These are phyloP conservation scores for Cymbopogon flexuosus DNA, from an alignment of 202 grass and related monocot genomes.

Conservation along the genomic window DNA sequence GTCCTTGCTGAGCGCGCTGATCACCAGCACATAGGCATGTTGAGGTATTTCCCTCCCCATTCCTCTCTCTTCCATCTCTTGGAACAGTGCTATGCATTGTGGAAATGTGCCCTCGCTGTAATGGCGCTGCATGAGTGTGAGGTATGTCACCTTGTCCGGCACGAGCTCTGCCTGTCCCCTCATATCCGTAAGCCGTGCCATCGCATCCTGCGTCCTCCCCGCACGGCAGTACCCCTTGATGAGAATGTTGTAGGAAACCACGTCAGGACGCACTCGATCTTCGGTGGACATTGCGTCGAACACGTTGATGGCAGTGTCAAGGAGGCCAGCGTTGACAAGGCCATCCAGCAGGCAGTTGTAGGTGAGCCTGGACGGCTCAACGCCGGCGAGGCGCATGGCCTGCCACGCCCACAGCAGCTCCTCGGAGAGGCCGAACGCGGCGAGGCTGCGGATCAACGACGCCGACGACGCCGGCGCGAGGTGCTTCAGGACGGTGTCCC, in stretches of 20 bases:
- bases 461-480: slow-evolving; percentile 46
- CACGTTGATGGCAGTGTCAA: slow-evolving; percentile 70
- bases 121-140: slow-evolving; percentile 70
- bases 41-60: slow-evolving; percentile 60
- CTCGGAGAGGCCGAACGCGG: slow-evolving; percentile 56
- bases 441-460: slow-evolving; percentile 65
- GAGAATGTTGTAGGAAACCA: slow-evolving; percentile 78
- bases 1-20: slow-evolving; percentile 53
- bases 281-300: slow-evolving; percentile 66
- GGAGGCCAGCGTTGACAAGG: slow-evolving; percentile 57
- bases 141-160: slow-evolving; percentile 73
- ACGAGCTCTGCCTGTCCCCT: slow-evolving; percentile 24
- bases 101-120: slow-evolving; percentile 54
- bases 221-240: slow-evolving; percentile 71
- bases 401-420: slow-evolving; percentile 70
- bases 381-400: slow-evolving; percentile 49
- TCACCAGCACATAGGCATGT: slow-evolving; percentile 74
- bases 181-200: slow-evolving; percentile 47
- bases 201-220: slow-evolving; percentile 46
- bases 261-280: slow-evolving; percentile 42
- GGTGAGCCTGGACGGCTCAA: slow-evolving; percentile 66
- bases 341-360: slow-evolving; percentile 90
- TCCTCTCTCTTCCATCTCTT: slow-evolving; percentile 73
- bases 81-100: slow-evolving; percentile 53
- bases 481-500: slow-evolving; percentile 23